Base-by-base conservation (phyloP, 352 stramenopile species). In the Phytophthora quininea region DNA sequence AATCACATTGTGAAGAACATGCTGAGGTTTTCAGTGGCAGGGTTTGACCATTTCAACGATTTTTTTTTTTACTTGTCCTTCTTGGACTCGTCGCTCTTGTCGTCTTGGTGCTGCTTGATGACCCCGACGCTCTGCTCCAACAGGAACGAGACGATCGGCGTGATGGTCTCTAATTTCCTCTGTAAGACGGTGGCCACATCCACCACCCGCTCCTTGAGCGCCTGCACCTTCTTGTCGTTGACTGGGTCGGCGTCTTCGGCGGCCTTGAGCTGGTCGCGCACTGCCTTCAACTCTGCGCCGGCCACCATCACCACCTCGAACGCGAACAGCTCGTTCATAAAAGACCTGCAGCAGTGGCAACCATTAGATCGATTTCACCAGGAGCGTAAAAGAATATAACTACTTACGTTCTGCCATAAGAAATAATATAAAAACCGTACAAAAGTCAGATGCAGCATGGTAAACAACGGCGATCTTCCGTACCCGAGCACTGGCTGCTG, bases 231-330 rank as follows among this genome's bases (percentile, higher is more conserved):
- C 51, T 79, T 73, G 29, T 53, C 63, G 48, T 89, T 88, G 37
- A 76, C 73, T 4, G 69, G 60, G 6, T 63, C 65, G 32, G 79
- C 64, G 2, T 82, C 64, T 50, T 87, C 70, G 1, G 78, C 80
- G 10, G 56, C 64, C 64, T 74, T 49, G 8, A 90, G 69, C 62
- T 88, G 79, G 54, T 88, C 77, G 40, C 78, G 79, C 52, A 88
- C 73, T 10, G 75, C 74, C 53, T 90, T 90, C 47, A 90, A 75
- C 64, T 90, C 81, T 8, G 77, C 80, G 40, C 81, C 81, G 0
- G 81, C 81, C 11, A 88, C 79, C 47, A 90, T 54, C 58, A 90
- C 81, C 33, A 90, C 81, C 61, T 90, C 81, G 48, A 84, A 90
- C 30, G 73, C 70, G 59, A 90, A 90, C 24, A 90, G 53, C 56